These are phyloP conservation scores for Blastobotrys petasosporus DNA, from an alignment of 1,139 yeast genomes.

Conservation along the genomic window DNA sequence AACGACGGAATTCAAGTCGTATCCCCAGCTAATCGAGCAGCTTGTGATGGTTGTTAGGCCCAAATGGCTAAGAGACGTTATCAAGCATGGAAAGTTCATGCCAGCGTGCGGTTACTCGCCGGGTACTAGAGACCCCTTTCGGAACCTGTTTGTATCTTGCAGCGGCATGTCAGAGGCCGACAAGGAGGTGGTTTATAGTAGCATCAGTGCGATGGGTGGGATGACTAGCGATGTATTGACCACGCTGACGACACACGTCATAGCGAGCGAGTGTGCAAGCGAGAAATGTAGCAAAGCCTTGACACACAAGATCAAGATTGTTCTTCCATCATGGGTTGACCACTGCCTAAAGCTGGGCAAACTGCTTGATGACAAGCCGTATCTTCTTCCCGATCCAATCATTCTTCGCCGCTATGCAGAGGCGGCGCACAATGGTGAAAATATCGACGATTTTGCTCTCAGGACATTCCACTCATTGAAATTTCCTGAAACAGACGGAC, in stretches of 20 bases:
- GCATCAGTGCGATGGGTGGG: constrained; percentile 72
- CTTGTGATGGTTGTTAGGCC: constrained; percentile 58
- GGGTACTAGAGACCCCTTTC: constrained; percentile 59
- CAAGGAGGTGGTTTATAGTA: constrained; percentile 59
- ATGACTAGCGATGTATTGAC: constrained; percentile 58
- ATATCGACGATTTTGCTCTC: neutral
- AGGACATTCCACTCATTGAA: neutral
- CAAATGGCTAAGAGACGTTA: constrained; percentile 56
- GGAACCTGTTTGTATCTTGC: constrained; percentile 55
- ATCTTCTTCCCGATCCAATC: constrained; percentile 37
- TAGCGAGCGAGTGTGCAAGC: constrained; percentile 52
- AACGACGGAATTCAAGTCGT: constrained; percentile 5
- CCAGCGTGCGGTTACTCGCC: constrained; percentile 54
- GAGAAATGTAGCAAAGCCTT: constrained; percentile 32
- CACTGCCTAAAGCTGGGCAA: constrained; percentile 55
- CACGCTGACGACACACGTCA: constrained; percentile 69
- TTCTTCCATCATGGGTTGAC: constrained; percentile 65
- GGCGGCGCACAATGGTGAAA: neutral
- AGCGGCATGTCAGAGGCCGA: constrained; percentile 57
- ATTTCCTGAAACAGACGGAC: neutral
- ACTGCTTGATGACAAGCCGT: constrained; percentile 49
- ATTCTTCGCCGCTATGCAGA: neutral
- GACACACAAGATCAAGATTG: constrained; percentile 46
- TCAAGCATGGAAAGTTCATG: constrained; percentile 40
- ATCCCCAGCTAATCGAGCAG: constrained; percentile 15